phyloP scores from a whole-genome alignment of 129 eudicot genomes.

The Deinandra increscens region DNA sequence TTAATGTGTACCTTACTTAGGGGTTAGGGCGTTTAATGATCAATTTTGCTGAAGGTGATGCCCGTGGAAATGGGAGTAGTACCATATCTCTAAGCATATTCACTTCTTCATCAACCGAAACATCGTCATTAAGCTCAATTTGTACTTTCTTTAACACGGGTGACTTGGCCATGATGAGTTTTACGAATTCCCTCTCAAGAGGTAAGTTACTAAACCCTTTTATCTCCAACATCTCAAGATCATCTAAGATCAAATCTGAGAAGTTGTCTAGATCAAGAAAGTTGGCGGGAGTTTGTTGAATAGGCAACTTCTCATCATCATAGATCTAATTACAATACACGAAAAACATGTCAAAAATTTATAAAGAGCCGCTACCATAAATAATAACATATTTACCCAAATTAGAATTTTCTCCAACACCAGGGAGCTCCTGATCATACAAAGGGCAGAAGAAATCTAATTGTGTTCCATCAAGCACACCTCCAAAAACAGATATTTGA shows the following conservation, averaged over 20 bases:
- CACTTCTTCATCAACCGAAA: neutral
- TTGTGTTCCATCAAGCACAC: neutral
- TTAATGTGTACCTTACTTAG: no score
- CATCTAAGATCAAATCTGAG: conserved; percentile 6
- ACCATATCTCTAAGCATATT: conserved; percentile 19
- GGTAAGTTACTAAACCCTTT: neutral
- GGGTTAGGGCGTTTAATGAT: no score
- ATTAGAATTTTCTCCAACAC: neutral
- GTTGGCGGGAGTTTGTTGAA: neutral
- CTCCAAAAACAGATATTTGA: neutral
- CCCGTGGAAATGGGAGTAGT: neutral
- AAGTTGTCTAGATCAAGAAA: neutral
- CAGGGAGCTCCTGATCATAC: conserved; percentile 11
- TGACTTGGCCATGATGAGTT: conserved; percentile 9
- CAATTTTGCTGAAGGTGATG: conserved; percentile 4
- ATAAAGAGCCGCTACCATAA: neutral
- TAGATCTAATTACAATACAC: neutral
- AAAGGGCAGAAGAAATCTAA: neutral
- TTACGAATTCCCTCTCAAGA: conserved; percentile 12
- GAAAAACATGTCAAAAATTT: neutral
- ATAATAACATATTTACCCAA: neutral
- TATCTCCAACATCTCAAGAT: conserved; percentile 7
- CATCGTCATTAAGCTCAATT: neutral
- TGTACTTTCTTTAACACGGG: conserved; percentile 8
- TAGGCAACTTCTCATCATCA: neutral